phyloP scores from a whole-genome alignment of 805 yeast genomes.

The Kurtzmaniella cleridarum region DNA sequence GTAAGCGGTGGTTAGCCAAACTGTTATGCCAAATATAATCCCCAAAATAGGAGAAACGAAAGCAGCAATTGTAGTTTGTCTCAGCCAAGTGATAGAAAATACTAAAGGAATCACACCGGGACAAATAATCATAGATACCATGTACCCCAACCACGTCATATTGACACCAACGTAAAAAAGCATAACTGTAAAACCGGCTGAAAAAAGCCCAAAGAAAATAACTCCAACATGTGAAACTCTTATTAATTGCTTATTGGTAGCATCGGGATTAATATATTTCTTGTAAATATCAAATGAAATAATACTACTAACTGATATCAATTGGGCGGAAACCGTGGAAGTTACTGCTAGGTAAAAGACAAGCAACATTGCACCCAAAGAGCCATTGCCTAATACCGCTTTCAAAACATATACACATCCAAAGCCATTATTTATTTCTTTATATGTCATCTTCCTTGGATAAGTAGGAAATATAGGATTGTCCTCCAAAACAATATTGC shows the following conservation, averaged over 20 bases:
- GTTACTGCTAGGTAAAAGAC: slow-evolving; percentile 36
- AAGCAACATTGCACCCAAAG: slow-evolving; percentile 26
- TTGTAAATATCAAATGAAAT: slow-evolving; percentile 44
- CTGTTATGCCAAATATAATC: slow-evolving; percentile 19
- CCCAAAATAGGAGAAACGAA: slow-evolving; percentile 28
- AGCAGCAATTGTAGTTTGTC: slow-evolving; percentile 23
- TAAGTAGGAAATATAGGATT: slow-evolving; percentile 24
- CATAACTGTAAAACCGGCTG: slow-evolving; percentile 35
- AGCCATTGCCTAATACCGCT: slow-evolving; percentile 26
- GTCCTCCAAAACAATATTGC: slow-evolving; percentile 22
- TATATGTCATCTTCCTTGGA: slow-evolving; percentile 21
- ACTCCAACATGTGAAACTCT: slow-evolving; percentile 39
- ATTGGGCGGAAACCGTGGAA: slow-evolving; percentile 36
- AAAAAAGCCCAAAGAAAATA: slow-evolving; percentile 29
- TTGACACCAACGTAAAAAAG: slow-evolving; percentile 23
- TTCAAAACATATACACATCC: slow-evolving; percentile 26
- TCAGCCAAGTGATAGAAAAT: slow-evolving; percentile 28
- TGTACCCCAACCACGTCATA: slow-evolving; percentile 28
- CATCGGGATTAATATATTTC: slow-evolving; percentile 37
- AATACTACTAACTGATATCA: slow-evolving; percentile 36
- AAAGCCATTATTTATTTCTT: slow-evolving; percentile 25
- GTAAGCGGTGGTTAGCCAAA: slow-evolving; percentile 28
- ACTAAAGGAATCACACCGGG: slow-evolving; percentile 35
- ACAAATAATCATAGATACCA: slow-evolving; percentile 30
- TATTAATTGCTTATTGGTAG: slow-evolving; percentile 37